Evolutionary conservation across 139 green algal genomes (phyloP).

Genomic region (Chlamydomonas sp.): DNA sequence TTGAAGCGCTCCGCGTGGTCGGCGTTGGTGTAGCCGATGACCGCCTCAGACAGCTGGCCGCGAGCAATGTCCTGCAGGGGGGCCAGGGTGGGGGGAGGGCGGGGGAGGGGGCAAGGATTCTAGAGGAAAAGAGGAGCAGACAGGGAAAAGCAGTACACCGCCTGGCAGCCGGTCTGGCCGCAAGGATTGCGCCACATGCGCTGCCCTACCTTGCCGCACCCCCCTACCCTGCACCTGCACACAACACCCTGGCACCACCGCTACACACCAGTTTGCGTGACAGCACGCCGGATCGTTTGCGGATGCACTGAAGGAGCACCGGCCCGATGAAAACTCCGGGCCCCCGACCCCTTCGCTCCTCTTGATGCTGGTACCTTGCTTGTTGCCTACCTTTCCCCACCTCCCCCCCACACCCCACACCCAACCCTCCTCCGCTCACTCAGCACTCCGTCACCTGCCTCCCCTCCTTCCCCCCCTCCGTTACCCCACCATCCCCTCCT

Average conservation of each 20-base stretch:
- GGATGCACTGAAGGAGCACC: no score
- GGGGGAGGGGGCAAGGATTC: not conserved
- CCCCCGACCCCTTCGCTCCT: not conserved
- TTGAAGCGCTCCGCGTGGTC: conserved; percentile 64
- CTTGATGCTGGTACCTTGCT: not conserved
- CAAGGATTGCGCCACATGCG: no score
- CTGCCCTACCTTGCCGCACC: no score
- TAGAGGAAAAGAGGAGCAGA: not conserved
- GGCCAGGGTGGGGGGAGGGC: not conserved
- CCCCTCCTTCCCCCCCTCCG: no score
- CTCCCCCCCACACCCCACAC: not conserved
- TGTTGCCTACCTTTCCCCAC: not conserved
- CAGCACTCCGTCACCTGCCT: not conserved
- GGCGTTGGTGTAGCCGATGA: conserved; percentile 73
- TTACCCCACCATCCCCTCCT: no score
- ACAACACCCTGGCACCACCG: no score
- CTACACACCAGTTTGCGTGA: no score
- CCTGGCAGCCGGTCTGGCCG: no score
- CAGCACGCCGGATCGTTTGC: no score
- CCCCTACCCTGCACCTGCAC: no score
- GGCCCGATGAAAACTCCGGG: no score
- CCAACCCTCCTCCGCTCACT: not conserved
- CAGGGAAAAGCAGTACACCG: not conserved
- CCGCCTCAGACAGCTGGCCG: conserved; percentile 73
- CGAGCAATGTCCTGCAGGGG: conserved; percentile 50